Base-by-base conservation (phyloP, 495 filamentous ascomycete species). In the Aspergillus homomorphus region DNA sequence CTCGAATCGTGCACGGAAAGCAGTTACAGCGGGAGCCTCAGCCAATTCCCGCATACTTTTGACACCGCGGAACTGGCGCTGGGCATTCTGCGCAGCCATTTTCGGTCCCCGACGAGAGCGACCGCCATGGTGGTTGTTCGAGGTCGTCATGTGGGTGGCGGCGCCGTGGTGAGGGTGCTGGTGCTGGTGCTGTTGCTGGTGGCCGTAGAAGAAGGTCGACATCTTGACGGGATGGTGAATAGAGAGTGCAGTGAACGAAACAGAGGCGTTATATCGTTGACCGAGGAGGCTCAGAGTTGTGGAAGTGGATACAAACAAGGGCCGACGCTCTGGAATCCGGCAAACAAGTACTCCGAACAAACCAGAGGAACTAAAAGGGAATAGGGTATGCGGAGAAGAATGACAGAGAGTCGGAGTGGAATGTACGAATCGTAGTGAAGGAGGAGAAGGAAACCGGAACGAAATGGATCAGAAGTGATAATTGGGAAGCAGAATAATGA, bases 41-140 rank as follows among this genome's bases (percentile, higher is more conserved):
- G 87, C 89, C 54, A 92, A 74, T 72, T 98, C 95, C 73, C 94
- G 91, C 82, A 91, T 91, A 65, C 86, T 92, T 68, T 89, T 82
- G 28, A 89, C 84, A 53, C 84, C 87, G 53, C 88, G 88, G 72
- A 90, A 91, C 71, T 93, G 91, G 73, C 90, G 87, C 66, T 95
- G 90, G 41, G 87, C 77, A 73, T 92, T 89, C 62, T 92, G 90
- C 51, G 88, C 81, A 48, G 88, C 83, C 63, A 94, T 79, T 67
- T 92, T 84, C 56, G 93, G 91, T 51, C 87, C 91, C 74, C 94
- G 85, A 66, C 95, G 88, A 66, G 91, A 91, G 61, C 92, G 89
- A 59, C 89, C 86, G 70, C 85, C 87, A 76, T 95, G 90, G 73
- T 94, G 88, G 71, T 82, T 86, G 72, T 89, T 84, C 53, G 85